phyloP scores from a whole-genome alignment of 2,329 filamentous ascomycete genomes.

The Fusarium sp. region DNA sequence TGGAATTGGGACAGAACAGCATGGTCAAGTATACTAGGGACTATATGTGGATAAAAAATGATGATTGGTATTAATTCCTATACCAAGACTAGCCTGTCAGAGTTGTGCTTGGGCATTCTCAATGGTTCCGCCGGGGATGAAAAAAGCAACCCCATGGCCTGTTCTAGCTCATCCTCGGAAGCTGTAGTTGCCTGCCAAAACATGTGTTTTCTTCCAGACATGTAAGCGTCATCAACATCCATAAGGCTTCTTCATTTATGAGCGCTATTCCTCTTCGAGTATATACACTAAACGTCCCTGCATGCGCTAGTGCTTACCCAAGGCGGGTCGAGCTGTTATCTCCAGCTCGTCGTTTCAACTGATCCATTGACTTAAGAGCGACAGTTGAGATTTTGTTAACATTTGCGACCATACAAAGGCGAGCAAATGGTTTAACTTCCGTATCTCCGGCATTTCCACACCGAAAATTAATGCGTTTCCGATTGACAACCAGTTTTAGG shows the following conservation, averaged over 20 bases:
- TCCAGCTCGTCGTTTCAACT: not conserved
- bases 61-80: not conserved
- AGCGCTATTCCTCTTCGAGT: not conserved
- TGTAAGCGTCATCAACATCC: not conserved
- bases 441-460: not conserved
- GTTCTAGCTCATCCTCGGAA: not conserved
- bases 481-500: not conserved
- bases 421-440: not conserved
- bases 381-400: not conserved
- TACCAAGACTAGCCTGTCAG: too few species aligned
- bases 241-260: not conserved
- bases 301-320: not conserved
- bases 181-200: not conserved
- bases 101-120: too few species aligned
- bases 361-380: not conserved
- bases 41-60: not conserved
- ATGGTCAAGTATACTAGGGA: slow-evolving; percentile 5
- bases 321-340: not conserved
- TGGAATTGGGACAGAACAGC: not conserved
- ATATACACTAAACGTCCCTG: not conserved
- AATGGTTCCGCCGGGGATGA: not conserved
- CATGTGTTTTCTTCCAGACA: not conserved
- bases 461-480: not conserved
- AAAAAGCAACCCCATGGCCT: not conserved
- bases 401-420: not conserved